phyloP scores from a whole-genome alignment of 306 rosid genomes.

The Benincasa hispida region DNA sequence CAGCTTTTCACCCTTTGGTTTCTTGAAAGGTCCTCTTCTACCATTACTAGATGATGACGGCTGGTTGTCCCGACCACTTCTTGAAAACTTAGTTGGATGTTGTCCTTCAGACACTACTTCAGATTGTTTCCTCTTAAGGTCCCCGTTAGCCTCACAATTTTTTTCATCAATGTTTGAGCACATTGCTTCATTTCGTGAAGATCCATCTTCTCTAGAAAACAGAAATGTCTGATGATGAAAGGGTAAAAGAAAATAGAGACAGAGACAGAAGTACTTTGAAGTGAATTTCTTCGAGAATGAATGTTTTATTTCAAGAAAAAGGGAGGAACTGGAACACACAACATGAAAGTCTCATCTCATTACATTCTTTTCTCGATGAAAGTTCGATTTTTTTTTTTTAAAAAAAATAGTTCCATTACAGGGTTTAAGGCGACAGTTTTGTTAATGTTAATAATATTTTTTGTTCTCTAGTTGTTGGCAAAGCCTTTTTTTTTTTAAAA shows the following conservation, averaged over 20 bases:
- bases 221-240: not conserved
- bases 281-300: not conserved
- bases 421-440: not conserved
- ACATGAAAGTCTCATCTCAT: not conserved
- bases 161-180: conserved; percentile 15
- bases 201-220: conserved; percentile 41
- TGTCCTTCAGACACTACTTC: conserved; percentile 29
- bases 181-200: conserved; percentile 27
- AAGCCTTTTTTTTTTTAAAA: not conserved
- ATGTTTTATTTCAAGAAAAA: not conserved
- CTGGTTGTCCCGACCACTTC: conserved; percentile 23
- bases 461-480: not conserved
- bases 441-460: not conserved
- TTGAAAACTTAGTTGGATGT: conserved; percentile 40
- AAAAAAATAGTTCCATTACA: no score
- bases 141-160: conserved; percentile 19
- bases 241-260: not conserved
- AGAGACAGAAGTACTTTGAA: not conserved
- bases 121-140: conserved; percentile 52
- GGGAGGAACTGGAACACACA: not conserved
- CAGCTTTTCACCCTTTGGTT: conserved; percentile 51
- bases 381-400: no score
- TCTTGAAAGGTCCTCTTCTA: conserved; percentile 50
- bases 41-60: conserved; percentile 19
- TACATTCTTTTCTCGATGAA: not conserved